These are phyloP conservation scores for Flammula alnicola DNA, from an alignment of 1,284 basidiomycete genomes.

Conservation along the genomic window DNA sequence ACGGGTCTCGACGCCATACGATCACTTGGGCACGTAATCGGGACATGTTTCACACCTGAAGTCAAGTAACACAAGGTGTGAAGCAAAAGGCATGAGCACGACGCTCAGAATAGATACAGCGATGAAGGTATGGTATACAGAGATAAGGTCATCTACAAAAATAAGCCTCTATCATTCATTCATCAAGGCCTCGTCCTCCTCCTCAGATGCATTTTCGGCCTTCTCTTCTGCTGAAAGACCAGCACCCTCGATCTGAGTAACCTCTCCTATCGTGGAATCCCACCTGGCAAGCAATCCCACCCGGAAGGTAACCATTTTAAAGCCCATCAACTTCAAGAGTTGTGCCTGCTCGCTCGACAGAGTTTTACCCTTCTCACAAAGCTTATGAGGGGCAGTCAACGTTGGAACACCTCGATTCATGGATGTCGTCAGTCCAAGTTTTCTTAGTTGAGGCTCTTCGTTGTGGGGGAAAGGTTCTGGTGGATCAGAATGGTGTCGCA, in stretches of 20 bases:
- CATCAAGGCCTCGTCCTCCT: conserved; percentile 46
- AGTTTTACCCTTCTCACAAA: conserved; percentile 85
- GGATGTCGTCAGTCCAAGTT: conserved; percentile 86
- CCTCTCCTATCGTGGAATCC: conserved; percentile 74
- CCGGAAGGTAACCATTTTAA: conserved; percentile 84
- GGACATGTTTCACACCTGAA: not conserved
- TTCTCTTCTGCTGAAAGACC: conserved; percentile 44
- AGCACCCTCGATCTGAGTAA: conserved; percentile 60
- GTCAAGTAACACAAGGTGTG: conserved; percentile 1
- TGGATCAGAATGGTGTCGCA: conserved; percentile 74
- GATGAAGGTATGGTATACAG: conserved; percentile 17
- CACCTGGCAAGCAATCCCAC: conserved; percentile 77
- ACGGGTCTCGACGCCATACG: not conserved
- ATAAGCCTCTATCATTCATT: conserved; percentile 36
- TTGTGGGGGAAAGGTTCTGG: conserved; percentile 93
- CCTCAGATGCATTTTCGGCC: conserved; percentile 38
- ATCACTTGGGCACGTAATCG: not conserved
- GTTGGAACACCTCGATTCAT: conserved; percentile 91
- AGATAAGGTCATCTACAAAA: conserved; percentile 11
- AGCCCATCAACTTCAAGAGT: conserved; percentile 85
- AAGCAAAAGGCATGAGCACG: conserved; percentile 2
- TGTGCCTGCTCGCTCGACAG: conserved; percentile 88
- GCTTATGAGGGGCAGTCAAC: conserved; percentile 76
- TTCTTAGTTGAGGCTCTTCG: conserved; percentile 94
- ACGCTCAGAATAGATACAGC: conserved; percentile 12